phyloP scores from a whole-genome alignment of 2,329 filamentous ascomycete species.

The Laburnicola sp. region DNA sequence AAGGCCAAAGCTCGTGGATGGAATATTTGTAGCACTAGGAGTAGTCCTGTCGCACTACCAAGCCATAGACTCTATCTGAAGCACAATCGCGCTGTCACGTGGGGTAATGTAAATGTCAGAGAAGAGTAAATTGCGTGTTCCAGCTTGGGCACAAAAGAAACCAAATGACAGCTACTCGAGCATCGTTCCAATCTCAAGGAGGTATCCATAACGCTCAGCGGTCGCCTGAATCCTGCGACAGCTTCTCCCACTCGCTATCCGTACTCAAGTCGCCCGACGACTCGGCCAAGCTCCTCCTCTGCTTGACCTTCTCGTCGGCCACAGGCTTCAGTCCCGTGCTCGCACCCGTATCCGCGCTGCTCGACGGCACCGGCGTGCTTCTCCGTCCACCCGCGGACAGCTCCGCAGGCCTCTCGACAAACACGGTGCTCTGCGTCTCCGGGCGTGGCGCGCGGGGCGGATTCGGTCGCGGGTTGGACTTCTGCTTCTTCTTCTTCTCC shows the following conservation, averaged over 20 bases:
- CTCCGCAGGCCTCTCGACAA: constrained; percentile 32
- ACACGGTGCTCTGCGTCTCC: constrained; percentile 41
- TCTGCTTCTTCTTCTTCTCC: constrained; percentile 27
- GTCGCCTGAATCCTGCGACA: constrained; percentile 59
- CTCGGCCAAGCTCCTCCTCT: constrained; percentile 51
- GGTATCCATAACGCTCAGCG: constrained; percentile 29
- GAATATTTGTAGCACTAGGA: not conserved
- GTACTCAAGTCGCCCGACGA: constrained; percentile 68
- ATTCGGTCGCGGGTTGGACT: constrained; percentile 14
- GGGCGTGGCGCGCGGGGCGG: constrained; percentile 22
- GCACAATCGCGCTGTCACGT: constrained; percentile 8
- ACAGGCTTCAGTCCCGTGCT: constrained; percentile 33
- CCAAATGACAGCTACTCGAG: constrained; percentile 3
- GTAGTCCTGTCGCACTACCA: constrained; percentile 4
- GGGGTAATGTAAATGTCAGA: not conserved
- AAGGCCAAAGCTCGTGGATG: not conserved
- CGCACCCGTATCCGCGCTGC: constrained; percentile 35
- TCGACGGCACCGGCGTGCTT: constrained; percentile 23
- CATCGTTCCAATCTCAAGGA: constrained; percentile 11
- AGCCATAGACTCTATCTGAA: not conserved
- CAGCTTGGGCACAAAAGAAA: constrained; percentile 7
- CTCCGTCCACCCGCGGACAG: constrained; percentile 14
- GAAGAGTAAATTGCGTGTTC: constrained; percentile 9
- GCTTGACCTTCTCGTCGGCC: constrained; percentile 47
- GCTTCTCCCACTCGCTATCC: constrained; percentile 97